Evolutionary conservation across 179 eudicot genomes (phyloP), one percentile per base, ranked within the genome.

Genomic region (Pouteria campechiana): DNA sequence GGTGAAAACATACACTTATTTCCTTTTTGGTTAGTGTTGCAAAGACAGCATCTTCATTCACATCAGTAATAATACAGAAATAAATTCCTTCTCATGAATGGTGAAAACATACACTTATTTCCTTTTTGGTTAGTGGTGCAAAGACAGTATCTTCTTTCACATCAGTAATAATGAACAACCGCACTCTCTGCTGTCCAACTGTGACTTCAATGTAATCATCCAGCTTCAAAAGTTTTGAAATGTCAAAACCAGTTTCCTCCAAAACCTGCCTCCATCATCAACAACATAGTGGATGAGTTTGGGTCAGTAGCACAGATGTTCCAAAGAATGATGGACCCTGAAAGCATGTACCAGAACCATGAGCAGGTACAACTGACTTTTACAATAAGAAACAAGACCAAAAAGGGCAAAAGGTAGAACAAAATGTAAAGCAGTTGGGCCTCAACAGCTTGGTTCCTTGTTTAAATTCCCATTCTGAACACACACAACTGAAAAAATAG

Each of bases 241-340:
- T 83, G 52, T 90, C 94, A 67, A 90, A 90, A 25, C 98, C 98
- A 30, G 96, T 86, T 79, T 90, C 98, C 64, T 90, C 98, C 55
- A 81, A 72, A 53, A 90, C 98, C 98, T 90, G 78, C 58, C 62
- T n/a, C 55, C 51, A 48, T 7, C 45, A 47, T 17, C 33, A 17
- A 51, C 57, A 56, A 38, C 27, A 44, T 12, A 9, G 23, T 24
- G 17, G 15, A n/a, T n/a, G n/a, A n/a, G n/a, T n/a, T n/a, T n/a
- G n/a, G n/a, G n/a, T n/a, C n/a, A n/a, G n/a, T n/a, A n/a, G n/a
- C n/a, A n/a, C n/a, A n/a, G n/a, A n/a, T n/a, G n/a, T n/a, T n/a
- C n/a, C n/a, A n/a, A n/a, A n/a, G n/a, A n/a, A n/a, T n/a, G n/a
- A n/a, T n/a, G n/a, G n/a, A n/a, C n/a, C n/a, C n/a, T n/a, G n/a